Evolutionary conservation across 148 eudicot genomes (phyloP), one percentile per base, ranked within the genome.

Genomic region (Fagopyrum homotropicum): DNA sequence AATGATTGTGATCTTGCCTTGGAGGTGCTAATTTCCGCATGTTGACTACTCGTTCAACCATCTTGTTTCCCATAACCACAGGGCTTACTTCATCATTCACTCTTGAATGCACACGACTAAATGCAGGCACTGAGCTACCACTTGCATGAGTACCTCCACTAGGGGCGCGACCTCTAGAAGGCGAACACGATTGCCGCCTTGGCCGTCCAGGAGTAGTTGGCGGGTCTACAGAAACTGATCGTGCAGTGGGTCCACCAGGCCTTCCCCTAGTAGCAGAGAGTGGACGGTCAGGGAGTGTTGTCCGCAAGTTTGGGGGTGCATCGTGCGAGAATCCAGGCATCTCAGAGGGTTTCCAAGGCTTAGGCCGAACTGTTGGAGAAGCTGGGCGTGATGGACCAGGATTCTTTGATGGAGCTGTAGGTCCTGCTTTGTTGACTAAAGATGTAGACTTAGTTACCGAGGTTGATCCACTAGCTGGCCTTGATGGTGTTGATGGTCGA

Each of bases 11-110:
- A 75, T 95, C 92, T 74, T 86, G 93, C 69, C 87, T 89, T 30
- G 97, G 97, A 40, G 99, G 99, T 56, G 82, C 90, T 77, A 95
- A 77, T 75, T 88, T 95, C 87, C 97, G 81, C 99, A 95, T 95
- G 80, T 92, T 91, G 72, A 92, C 86, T 19, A 92, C 97, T 87
- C 99, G 88, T 78, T 95, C 99, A 75, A 95, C 99, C 97, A 95
- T 95, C 82, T 92, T 95, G 72, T 86, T 90, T n/a, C 99, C 97
- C 45, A 86, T 75, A 69, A 90, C 79, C 66, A 80, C 97, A 73
- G 99, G 99, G 80, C 90, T 95, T 60, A 95, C 88, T 49, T 88
- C 89, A 69, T 90, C 94, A 81, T 81, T 89, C 30, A 88, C 92
- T 81, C 89, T 90, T 40, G 97, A 89, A 82, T 85, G 82, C 60